A percentile compares a stretch with the other conserved stretches of the same genome.
Conservation (phyloP, 2,329 filamentous ascomycete genomes). For the Endothia cerciana region DNA sequence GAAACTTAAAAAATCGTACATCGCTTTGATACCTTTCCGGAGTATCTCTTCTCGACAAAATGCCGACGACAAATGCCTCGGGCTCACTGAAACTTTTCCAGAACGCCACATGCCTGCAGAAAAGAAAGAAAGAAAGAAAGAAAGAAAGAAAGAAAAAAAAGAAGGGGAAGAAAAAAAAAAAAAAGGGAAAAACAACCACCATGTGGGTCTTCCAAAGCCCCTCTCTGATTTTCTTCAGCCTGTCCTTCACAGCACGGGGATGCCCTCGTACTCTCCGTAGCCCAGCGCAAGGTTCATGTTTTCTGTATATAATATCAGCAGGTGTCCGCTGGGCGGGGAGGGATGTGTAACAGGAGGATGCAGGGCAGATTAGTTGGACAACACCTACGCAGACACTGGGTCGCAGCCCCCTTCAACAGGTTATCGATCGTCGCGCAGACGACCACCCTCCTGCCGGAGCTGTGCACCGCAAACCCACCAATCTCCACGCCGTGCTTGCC, state of each 20-base stretch:
- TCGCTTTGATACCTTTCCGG: not conserved
- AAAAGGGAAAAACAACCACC: too few relatives aligned
- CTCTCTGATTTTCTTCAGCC: not conserved
- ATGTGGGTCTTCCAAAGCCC: not conserved
- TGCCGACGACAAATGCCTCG: not conserved
- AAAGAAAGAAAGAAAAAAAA: too few relatives aligned
- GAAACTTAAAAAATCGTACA: constrained; percentile 24
- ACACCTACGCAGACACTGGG: constrained; percentile 89
- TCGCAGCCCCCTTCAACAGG: constrained; percentile 88
- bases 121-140: too few relatives aligned
- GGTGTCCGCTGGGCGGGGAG: not conserved
- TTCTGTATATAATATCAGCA: constrained; percentile 53
- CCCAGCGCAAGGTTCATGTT: constrained; percentile 95
- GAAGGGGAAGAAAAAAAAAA: too few relatives aligned
- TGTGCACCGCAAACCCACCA: constrained; percentile 90
- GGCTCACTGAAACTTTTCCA: constrained; percentile 24
- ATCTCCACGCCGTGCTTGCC: constrained; percentile 90
- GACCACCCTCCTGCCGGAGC: constrained; percentile 87
- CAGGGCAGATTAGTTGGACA: constrained; percentile 23
- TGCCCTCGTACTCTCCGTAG: constrained; percentile 86
- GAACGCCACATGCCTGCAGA: constrained; percentile 27
- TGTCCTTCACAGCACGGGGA: constrained; percentile 58
- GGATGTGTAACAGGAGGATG: constrained; percentile 26
- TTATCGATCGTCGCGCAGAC: constrained; percentile 94
- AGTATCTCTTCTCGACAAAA: not conserved